Evolutionary conservation across 148 eudicot species (phyloP), one percentile per base, ranked within the genome.

Genomic region (Nyssa sinensis): DNA sequence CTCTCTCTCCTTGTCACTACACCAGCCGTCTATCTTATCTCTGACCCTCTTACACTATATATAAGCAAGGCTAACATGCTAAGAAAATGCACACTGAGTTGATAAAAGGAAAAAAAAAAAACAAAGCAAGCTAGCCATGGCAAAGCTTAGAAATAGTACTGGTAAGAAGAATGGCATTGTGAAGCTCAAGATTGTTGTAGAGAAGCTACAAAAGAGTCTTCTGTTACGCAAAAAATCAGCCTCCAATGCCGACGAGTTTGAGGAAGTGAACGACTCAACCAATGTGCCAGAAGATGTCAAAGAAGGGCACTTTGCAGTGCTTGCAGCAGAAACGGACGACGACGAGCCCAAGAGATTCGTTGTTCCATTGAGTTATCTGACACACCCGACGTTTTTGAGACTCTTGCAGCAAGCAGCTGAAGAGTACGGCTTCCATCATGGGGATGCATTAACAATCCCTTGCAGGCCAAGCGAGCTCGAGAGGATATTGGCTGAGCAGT

Each of bases 281-380:
- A 51, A 31, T 29, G 83, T 89, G 39, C 90, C 92, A 3, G 39
- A 80, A 16, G 94, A 85, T 24, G 93, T 88, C 3, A 88, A 89
- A 71, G 89, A 92, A 76, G 92, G 97, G n/a, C 89, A 88, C 34
- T 92, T 92, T 53, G 89, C 89, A 1, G 97, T 90, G 78, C 83
- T 85, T 32, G 92, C 91, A 1, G 75, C 24, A n/a, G n/a, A n/a
- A n/a, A n/a, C n/a, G 55, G 90, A 79, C 5, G 81, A 80, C 0
- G 74, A 79, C 3, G 85, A 84, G 23, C 14, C 10, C 23, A 82
- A 77, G 64, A 85, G 81, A 74, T 86, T 90, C 57, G 74, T 89
- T 0, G 84, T 91, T 49, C 90, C 91, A 1, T 71, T 91, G 66
- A 86, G 77, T 68, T 91, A 55, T 69, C 49, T 89, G n/a, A 73